phyloP scores from a whole-genome alignment of 1,139 yeast species.

The Saccharomyces uvarum region DNA sequence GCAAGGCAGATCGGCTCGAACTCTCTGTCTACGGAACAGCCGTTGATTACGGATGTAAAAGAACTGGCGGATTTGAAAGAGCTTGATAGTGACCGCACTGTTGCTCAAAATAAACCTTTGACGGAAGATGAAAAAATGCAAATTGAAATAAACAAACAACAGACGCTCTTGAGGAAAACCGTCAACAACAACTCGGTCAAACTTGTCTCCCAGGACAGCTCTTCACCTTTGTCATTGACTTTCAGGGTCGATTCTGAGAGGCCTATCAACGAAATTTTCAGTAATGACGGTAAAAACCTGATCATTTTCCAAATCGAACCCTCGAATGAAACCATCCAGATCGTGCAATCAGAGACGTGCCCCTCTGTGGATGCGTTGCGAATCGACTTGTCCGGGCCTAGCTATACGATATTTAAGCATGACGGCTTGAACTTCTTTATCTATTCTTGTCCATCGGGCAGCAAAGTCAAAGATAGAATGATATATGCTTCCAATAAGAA shows the following conservation, averaged over 20 bases:
- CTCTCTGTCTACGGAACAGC: slow-evolving; percentile 43
- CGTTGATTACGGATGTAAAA: slow-evolving; percentile 49
- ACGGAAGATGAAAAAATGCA: slow-evolving; percentile 51
- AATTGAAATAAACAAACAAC: slow-evolving; percentile 23
- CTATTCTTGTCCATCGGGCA: slow-evolving; percentile 84
- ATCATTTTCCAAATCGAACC: slow-evolving; percentile 35
- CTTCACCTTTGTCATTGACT: slow-evolving; percentile 24
- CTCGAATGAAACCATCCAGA: slow-evolving; percentile 33
- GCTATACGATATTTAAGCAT: slow-evolving; percentile 48
- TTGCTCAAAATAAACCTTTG: slow-evolving; percentile 35
- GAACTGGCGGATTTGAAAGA: slow-evolving; percentile 40
- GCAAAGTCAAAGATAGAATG: slow-evolving; percentile 88
- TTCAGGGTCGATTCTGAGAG: slow-evolving; percentile 27
- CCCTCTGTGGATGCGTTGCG: slow-evolving; percentile 25
- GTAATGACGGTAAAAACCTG: slow-evolving; percentile 16
- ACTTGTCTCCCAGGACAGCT: slow-evolving; percentile 27
- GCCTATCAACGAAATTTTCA: slow-evolving; percentile 12
- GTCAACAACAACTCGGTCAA: slow-evolving; percentile 15
- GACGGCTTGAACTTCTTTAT: slow-evolving; percentile 41
- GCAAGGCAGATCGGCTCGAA: slow-evolving; percentile 66
- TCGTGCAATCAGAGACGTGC: slow-evolving; percentile 20
- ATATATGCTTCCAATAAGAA: slow-evolving; percentile 77
- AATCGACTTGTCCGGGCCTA: slow-evolving; percentile 41
- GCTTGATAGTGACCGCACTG: slow-evolving; percentile 19
- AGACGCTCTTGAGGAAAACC: slow-evolving; percentile 14